Percentiles rank a stretch among this genome's conserved stretches.
Conservation (phyloP, 345 rosid genomes). For the Boechera divaricarpa region DNA sequence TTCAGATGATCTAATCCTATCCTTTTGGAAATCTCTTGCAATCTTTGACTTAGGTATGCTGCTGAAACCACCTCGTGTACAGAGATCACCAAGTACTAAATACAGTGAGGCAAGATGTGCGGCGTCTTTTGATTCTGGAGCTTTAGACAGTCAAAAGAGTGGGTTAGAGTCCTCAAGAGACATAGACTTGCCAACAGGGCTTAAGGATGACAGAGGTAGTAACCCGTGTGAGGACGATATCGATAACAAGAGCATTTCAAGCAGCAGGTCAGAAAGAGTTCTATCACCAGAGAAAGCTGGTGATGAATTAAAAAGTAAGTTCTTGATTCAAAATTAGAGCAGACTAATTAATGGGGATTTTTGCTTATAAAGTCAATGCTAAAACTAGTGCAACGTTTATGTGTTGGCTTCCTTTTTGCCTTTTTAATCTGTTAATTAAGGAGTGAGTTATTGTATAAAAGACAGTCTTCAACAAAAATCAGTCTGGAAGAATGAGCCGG, state of each 20-base stretch:
- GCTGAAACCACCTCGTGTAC: conserved; percentile 73
- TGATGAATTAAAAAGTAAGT: conserved; percentile 61
- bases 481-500: conserved; percentile 13
- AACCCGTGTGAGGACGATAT: conserved; percentile 51
- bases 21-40: not conserved
- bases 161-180: conserved; percentile 47
- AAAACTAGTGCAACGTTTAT: conserved; percentile 9
- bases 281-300: conserved; percentile 52
- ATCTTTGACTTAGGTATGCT: conserved; percentile 57
- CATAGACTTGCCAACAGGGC: conserved; percentile 42
- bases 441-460: conserved; percentile 1
- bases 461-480: conserved; percentile 7
- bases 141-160: conserved; percentile 33
- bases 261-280: conserved; percentile 51
- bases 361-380: not conserved
- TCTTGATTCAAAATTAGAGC: conserved; percentile 16
- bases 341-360: conserved; percentile 19
- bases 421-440: conserved; percentile 19
- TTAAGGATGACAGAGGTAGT: conserved; percentile 51
- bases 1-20: conserved; percentile 23
- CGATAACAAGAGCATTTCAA: conserved; percentile 46
- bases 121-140: conserved; percentile 54
- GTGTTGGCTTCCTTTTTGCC: not conserved
- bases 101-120: conserved; percentile 51
- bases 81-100: conserved; percentile 57